phyloP scores from a whole-genome alignment of 495 filamentous ascomycete species.

The Apodospora peruviana region DNA sequence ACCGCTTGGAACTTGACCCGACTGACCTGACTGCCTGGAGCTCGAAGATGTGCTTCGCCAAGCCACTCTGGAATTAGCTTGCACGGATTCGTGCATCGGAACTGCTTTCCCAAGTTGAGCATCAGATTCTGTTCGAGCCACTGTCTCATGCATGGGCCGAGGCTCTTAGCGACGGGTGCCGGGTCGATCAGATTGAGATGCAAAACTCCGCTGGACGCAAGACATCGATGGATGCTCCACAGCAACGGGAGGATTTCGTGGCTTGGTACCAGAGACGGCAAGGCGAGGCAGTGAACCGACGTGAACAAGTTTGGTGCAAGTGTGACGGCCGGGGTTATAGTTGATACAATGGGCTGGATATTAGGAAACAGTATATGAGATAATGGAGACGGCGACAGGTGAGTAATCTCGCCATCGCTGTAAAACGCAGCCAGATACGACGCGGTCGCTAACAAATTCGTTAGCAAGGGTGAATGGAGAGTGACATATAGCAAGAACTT shows the following conservation, averaged over 20 bases:
- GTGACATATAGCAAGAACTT: neutral
- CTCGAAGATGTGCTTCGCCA: conserved; percentile 31
- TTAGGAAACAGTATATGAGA: conserved; percentile 31
- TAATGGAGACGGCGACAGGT: conserved; percentile 30
- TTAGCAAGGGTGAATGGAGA: conserved; percentile 9
- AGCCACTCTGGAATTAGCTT: conserved; percentile 40
- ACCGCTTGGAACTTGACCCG: conserved; percentile 32
- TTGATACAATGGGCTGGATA: conserved; percentile 29
- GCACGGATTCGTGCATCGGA: conserved; percentile 39
- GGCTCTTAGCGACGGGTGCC: conserved; percentile 31
- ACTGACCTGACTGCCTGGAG: conserved; percentile 25
- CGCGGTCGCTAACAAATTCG: conserved; percentile 28
- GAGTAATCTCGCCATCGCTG: conserved; percentile 21
- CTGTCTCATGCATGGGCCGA: conserved; percentile 38
- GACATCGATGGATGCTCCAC: conserved; percentile 32
- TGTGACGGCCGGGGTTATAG: conserved; percentile 28
- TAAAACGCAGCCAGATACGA: conserved; percentile 37
- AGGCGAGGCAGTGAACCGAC: conserved; percentile 26
- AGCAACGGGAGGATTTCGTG: conserved; percentile 33
- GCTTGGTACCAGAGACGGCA: conserved; percentile 33
- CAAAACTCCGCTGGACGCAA: conserved; percentile 31
- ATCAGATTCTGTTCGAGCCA: conserved; percentile 46
- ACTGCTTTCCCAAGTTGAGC: conserved; percentile 37
- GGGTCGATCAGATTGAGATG: conserved; percentile 45
- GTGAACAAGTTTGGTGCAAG: conserved; percentile 30